These are phyloP conservation scores for Phytophthora podocarpi DNA, from an alignment of 352 stramenopile species.

Conservation along the genomic window DNA sequence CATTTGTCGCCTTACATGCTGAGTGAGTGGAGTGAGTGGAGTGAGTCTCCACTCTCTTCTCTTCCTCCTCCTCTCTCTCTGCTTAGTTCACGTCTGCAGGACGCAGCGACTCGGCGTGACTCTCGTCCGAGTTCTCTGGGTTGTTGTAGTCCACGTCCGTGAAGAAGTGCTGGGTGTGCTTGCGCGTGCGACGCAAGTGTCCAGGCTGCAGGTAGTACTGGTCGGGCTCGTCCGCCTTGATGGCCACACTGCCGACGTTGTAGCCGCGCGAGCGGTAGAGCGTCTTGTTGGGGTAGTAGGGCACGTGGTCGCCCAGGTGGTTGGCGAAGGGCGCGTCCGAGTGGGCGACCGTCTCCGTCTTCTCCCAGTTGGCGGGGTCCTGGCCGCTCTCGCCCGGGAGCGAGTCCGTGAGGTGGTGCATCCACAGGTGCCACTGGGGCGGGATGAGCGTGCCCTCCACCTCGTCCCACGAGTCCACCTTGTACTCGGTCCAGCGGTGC, in stretches of 20 bases:
- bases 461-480: constrained; percentile 80
- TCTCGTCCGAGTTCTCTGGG: constrained; percentile 44
- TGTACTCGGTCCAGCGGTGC: constrained; percentile 87
- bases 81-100: constrained; percentile 73
- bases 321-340: constrained; percentile 75
- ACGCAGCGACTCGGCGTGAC: constrained; percentile 58
- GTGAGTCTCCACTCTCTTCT: background rate
- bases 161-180: constrained; percentile 66
- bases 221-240: constrained; percentile 64
- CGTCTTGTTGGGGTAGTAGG: constrained; percentile 81
- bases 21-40: too few species aligned
- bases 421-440: constrained; percentile 87
- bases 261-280: constrained; percentile 82
- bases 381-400: constrained; percentile 60
- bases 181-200: constrained; percentile 71
- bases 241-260: constrained; percentile 75
- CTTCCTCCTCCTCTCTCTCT: background rate
- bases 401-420: constrained; percentile 83
- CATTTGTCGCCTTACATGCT: background rate
- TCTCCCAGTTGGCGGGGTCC: constrained; percentile 75
- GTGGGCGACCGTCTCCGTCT: constrained; percentile 50
- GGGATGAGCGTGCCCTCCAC: constrained; percentile 81
- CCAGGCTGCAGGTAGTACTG: constrained; percentile 85
- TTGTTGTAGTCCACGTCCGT: constrained; percentile 89
- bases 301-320: constrained; percentile 67